Base-by-base conservation (phyloP, 148 eudicot genomes). In the Rhododendron kiyosumense region DNA sequence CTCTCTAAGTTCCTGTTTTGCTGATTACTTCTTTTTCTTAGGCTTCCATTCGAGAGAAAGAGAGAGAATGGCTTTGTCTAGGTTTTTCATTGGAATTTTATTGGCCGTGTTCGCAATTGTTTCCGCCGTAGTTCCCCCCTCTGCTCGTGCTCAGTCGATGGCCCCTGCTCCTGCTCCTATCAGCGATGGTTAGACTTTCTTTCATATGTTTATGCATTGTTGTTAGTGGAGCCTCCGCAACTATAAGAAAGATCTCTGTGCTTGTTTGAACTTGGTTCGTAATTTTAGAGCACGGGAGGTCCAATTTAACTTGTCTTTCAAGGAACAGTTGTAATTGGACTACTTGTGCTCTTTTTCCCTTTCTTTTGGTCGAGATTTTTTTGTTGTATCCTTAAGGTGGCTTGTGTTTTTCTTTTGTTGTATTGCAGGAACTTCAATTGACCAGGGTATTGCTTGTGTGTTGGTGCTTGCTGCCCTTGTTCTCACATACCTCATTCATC, bases 401-500 rank as follows among this genome's bases (percentile, higher is more conserved):
- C 13, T n/a, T 10, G 74, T 0, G 74, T 67, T 67, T 65, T 67
- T 22, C n/a, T 26, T 67, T 26, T 12, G 30, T 65, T 26, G 34
- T 81, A 8, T 52, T 88, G 30, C 85, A 90, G 92, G 92, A 36
- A 85, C 86, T 15, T 86, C 92, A 7, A 83, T 90, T 28, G 92
- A 90, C 84, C 92, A 87, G 82, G 91, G 92, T 61, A 78, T 90
- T 81, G 92, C 92, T 24, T 89, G 86, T 28, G 79, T 84, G 82
- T 80, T 90, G 88, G 87, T 90, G 92, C 75, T 90, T 52, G 67
- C 88, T 77, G 92, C 92, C 26, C 82, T 90, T 34, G 86, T 89
- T 51, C 87, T 90, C 26, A 90, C 92, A 24, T 90, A 90, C 84
- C 87, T 90, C 69, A 89, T 89, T 69, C 92, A 90, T 85, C 88